Conservation (phyloP, 2,329 filamentous ascomycete species). For the Fusarium compactum region DNA sequence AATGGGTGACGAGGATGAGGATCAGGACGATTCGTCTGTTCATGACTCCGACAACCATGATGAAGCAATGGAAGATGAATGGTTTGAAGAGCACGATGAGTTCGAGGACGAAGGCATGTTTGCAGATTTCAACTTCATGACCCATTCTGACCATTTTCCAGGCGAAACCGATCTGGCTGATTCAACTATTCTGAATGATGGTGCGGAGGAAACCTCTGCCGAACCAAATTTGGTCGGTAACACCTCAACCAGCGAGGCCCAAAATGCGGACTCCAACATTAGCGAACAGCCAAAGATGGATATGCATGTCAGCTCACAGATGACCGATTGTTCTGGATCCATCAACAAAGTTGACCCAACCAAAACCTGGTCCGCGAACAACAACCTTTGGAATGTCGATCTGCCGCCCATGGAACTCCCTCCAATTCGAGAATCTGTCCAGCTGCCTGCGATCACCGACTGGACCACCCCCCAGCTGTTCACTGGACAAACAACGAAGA, state of each 20-base stretch:
- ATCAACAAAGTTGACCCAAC: not conserved
- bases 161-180: constrained; percentile 7
- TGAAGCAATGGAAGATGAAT: constrained; percentile 15
- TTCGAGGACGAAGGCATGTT: constrained; percentile 37
- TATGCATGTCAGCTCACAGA: not conserved
- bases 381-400: constrained; percentile 10
- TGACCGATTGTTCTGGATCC: not conserved
- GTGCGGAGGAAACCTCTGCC: not conserved
- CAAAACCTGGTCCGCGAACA: not conserved
- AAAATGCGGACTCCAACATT: not conserved
- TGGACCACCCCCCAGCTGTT: constrained; percentile 6
- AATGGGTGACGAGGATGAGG: not conserved
- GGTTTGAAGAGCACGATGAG: constrained; percentile 43
- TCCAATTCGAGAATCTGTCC: constrained; percentile 4
- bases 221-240: not conserved
- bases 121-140: not conserved
- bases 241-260: not conserved
- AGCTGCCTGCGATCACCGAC: constrained; percentile 39
- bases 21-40: constrained; percentile 2
- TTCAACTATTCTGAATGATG: not conserved
- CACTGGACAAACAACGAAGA: not conserved
- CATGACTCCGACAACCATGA: not conserved
- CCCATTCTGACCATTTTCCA: constrained; percentile 27
- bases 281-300: not conserved
- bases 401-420: constrained; percentile 18